phyloP scores from a whole-genome alignment of 1,284 basidiomycete genomes.

The Austroboletus niveus region DNA sequence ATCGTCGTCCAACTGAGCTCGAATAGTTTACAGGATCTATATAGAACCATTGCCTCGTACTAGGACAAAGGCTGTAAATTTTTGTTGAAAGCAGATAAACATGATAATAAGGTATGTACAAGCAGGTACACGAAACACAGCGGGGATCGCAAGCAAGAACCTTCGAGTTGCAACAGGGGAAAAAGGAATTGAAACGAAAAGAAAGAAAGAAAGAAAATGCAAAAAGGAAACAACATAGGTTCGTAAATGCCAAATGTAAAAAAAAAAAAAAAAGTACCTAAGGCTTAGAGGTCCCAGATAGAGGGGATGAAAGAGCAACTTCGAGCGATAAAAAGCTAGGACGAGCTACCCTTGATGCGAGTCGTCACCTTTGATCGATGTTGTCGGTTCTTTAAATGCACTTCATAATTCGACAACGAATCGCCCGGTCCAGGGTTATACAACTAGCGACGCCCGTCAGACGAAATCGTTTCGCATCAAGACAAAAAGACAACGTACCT shows the following conservation, averaged over 20 bases:
- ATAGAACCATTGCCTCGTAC: neutral
- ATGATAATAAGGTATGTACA: constrained; percentile 38
- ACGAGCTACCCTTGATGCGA: constrained; percentile 26
- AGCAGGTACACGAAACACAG: constrained; percentile 32
- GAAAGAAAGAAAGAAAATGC: neutral
- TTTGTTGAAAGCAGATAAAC: constrained; percentile 25
- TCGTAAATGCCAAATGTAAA: too few relatives aligned
- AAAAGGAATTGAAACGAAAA: neutral
- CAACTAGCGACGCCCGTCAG: constrained; percentile 45
- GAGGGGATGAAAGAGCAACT: too few relatives aligned
- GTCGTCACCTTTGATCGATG: constrained; percentile 62
- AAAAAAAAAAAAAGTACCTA: neutral
- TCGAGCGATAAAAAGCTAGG: constrained; percentile 13
- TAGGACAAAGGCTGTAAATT: neutral
- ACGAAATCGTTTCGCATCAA: neutral
- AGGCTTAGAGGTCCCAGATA: constrained; percentile 10
- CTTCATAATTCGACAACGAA: constrained; percentile 87
- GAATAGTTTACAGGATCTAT: too few relatives aligned
- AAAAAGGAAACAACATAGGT: neutral
- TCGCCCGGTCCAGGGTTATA: constrained; percentile 94
- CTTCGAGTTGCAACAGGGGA: constrained; percentile 13
- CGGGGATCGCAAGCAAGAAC: constrained; percentile 21
- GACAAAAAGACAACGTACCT: constrained; percentile 47
- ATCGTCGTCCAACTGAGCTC: too few relatives aligned
- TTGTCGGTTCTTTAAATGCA: constrained; percentile 80